A percentile compares a stretch with the other conserved stretches of the same genome.
These are phyloP conservation scores for Penicillium sp. DNA, from an alignment of 2,329 filamentous ascomycete species.

Conservation along the genomic window DNA sequence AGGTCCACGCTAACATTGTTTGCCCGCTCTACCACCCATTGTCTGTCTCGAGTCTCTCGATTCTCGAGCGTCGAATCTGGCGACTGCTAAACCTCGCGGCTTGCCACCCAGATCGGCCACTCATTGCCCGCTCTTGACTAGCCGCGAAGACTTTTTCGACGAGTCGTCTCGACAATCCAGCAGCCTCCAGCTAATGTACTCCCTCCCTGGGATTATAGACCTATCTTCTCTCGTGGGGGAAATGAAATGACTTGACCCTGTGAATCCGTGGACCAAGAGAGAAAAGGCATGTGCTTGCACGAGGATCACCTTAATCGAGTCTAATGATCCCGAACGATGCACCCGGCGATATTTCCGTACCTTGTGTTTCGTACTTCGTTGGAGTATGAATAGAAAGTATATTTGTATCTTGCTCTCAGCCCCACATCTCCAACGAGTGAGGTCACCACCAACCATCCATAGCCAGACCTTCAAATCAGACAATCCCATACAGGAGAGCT, in stretches of 20 bases:
- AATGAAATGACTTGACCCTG: not conserved
- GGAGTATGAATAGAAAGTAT: not conserved
- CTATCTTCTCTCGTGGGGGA: not conserved
- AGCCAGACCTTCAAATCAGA: not conserved
- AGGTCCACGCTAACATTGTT: not conserved
- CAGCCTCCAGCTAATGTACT: not conserved
- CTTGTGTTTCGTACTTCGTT: not conserved
- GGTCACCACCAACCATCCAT: not conserved
- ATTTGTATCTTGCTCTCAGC: not conserved
- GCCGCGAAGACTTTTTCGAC: not conserved
- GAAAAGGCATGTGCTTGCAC: constrained; percentile 1
- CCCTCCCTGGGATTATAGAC: not conserved
- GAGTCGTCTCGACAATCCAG: not conserved
- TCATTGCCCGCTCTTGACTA: constrained; percentile 3
- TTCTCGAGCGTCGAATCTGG: no score
- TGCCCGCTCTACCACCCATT: not conserved
- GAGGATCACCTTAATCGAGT: not conserved
- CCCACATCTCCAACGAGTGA: no score
- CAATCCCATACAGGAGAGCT: not conserved
- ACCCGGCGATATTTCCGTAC: not conserved
- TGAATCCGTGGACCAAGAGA: not conserved
- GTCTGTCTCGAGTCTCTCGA: no score
- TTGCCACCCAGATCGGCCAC: constrained; percentile 16
- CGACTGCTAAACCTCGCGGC: constrained; percentile 1
- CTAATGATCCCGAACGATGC: constrained; percentile 4